Conservation (phyloP, 2,329 filamentous ascomycete genomes). For the Scopulariopsis brevicaulis region DNA sequence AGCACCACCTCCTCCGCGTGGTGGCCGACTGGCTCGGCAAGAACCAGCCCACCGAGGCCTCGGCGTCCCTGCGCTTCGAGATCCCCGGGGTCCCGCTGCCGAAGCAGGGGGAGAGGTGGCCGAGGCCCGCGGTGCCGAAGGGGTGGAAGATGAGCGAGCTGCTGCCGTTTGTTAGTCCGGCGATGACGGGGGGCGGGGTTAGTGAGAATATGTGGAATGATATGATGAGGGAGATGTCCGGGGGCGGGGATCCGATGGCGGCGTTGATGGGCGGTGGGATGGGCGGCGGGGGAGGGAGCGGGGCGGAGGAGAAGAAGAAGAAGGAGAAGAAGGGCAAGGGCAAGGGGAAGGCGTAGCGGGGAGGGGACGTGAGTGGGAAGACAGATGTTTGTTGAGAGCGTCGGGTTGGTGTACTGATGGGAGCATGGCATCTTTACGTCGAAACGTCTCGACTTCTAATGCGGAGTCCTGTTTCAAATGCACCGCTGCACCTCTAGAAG, state of each 20-base stretch:
- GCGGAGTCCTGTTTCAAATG: not conserved
- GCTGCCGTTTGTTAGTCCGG: slow-evolving; percentile 77
- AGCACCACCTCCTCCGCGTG: slow-evolving; percentile 79
- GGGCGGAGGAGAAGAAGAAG: slow-evolving; percentile 18
- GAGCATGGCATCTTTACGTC: not conserved
- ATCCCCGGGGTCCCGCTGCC: slow-evolving; percentile 60
- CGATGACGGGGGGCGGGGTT: slow-evolving; percentile 84
- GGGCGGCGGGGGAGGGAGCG: slow-evolving; percentile 14
- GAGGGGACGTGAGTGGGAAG: not conserved
- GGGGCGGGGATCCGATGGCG: slow-evolving; percentile 32
- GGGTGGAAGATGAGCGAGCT: slow-evolving; percentile 87
- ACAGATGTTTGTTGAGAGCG: not conserved
- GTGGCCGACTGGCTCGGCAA: slow-evolving; percentile 65
- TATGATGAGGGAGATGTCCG: slow-evolving; percentile 88
- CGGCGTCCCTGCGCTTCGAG: slow-evolving; percentile 56
- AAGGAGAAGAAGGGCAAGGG: slow-evolving; percentile 39
- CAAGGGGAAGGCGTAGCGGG: slow-evolving; percentile 26
- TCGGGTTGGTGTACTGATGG: not conserved
- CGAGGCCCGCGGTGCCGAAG: slow-evolving; percentile 62
- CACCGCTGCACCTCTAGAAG: not conserved
- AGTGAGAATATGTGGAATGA: slow-evolving; percentile 92
- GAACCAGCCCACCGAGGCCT: slow-evolving; percentile 65
- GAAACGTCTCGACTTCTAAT: not conserved
- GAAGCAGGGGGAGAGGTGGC: slow-evolving; percentile 54
- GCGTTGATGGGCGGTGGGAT: slow-evolving; percentile 26